Base-by-base conservation (phyloP, 2,329 filamentous ascomycete genomes). In the Paracoccidioides lutzii region DNA sequence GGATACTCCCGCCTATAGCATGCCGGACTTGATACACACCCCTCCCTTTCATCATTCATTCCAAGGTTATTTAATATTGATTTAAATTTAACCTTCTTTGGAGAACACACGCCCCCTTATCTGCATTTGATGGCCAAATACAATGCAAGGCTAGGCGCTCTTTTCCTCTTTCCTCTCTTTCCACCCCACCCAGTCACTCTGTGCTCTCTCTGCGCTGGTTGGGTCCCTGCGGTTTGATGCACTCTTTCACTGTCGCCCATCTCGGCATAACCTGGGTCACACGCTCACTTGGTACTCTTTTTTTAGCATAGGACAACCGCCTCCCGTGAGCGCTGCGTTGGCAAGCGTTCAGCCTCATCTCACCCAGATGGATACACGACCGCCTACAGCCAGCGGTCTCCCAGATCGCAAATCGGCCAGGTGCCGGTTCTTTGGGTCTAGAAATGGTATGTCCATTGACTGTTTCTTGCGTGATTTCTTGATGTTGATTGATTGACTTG, bases 371-470 rank as follows among this genome's bases (percentile, higher is more conserved):
- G 41, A 43, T 37, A 54, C 51, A 54, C 52, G 42, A 44, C 46
- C 54, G 41, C 35, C 49, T 30, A 53, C 55, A 58, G 57, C 54
- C 58, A 58, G 58, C 58, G 53, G 55, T 54, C 58, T 55, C 52
- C 35, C 52, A 38, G 44, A 53, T 52, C 59, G 54, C 56, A 61
- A 55, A 52, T 56, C 52, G 54, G 56, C 55, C 53, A 61, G 64
- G 54, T 72, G 72, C 65, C 68, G 69, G 54, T 71, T 68, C 67
- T 72, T 67, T 61, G 65, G 61, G 50, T 66, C 67, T 60, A 69
- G 67, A 57, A 67, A 66, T 62, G 72, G 72, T 73, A 71, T 63
- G 66, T 59, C 63, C 65, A 46, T 55, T 57, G 58, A 54, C 53
- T 53, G 35, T 15, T 60, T 56, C 48, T 32, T 53, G 38, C 44